phyloP scores from a whole-genome alignment of 306 rosid genomes.

The Potentilla sterilis region DNA sequence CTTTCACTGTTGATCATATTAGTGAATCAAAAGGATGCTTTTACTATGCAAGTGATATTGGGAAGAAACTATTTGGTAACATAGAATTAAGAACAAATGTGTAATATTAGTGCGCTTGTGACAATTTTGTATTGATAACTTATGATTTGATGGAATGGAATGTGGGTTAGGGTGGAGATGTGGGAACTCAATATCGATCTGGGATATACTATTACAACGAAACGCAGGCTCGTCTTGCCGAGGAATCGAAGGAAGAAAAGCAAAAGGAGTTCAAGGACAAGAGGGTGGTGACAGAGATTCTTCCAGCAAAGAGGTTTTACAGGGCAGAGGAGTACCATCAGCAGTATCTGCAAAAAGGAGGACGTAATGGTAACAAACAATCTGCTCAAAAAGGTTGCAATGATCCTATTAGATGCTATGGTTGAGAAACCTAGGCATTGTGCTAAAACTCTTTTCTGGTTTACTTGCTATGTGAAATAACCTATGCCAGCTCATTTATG shows the following conservation, averaged over 20 bases:
- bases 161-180: constrained; percentile 57
- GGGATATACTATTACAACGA: constrained; percentile 81
- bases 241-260: constrained; percentile 71
- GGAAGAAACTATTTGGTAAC: not conserved
- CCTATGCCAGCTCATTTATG: not conserved
- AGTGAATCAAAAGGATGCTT: not conserved
- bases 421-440: constrained; percentile 28
- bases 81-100: not conserved
- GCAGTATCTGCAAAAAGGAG: constrained; percentile 90
- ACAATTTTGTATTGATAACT: not conserved
- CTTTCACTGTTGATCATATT: not conserved
- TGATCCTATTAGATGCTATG: constrained; percentile 85
- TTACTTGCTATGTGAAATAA: not conserved
- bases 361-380: constrained; percentile 51
- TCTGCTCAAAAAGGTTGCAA: constrained; percentile 77
- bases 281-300: constrained; percentile 69
- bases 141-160: not conserved
- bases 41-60: not conserved
- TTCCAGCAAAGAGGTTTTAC: constrained; percentile 80
- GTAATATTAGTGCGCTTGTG: not conserved
- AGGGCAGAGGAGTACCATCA: constrained; percentile 94
- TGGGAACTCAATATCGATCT: constrained; percentile 79
- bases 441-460: not conserved
- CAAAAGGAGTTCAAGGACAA: constrained; percentile 47
- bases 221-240: constrained; percentile 56